Evolutionary conservation across 805 yeast genomes (phyloP).

Genomic region (Ogataea methanolica): DNA sequence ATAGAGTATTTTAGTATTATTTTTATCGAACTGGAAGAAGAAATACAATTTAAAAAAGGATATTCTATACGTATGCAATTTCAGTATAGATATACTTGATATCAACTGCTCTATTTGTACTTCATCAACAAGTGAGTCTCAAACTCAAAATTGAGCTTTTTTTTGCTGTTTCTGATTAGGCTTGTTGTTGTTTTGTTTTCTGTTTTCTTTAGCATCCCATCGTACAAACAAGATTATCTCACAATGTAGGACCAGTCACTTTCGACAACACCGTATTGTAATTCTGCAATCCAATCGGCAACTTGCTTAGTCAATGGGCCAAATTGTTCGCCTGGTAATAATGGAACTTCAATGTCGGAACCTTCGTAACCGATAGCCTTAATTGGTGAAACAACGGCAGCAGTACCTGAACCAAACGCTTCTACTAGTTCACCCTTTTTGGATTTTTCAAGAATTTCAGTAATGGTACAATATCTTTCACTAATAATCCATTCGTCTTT

Average conservation of each 20-base stretch:
- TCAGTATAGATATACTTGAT: too few species aligned
- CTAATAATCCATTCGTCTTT: constrained; percentile 73
- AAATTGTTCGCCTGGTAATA: constrained; percentile 70
- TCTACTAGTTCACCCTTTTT: constrained; percentile 80
- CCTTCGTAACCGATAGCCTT: constrained; percentile 80
- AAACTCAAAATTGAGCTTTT: too few species aligned
- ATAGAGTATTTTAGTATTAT: too few species aligned
- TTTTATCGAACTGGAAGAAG: too few species aligned
- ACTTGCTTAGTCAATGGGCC: constrained; percentile 77
- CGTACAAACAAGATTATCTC: neutral
- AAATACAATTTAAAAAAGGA: too few species aligned
- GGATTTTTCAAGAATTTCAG: constrained; percentile 76
- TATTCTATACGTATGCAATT: too few species aligned
- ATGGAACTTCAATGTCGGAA: constrained; percentile 69
- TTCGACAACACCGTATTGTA: constrained; percentile 84
- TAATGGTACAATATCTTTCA: constrained; percentile 81
- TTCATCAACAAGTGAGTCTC: too few species aligned
- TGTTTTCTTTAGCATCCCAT: neutral
- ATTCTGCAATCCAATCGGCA: constrained; percentile 79
- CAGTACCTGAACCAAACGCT: constrained; percentile 97
- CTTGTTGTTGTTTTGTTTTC: too few species aligned
- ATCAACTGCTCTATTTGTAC: too few species aligned
- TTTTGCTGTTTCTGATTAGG: neutral
- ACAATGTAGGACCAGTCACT: constrained; percentile 50
- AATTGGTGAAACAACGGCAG: constrained; percentile 94